Evolutionary conservation across 768 basidiomycete species (phyloP).

Genomic region (Suillus discolor): DNA sequence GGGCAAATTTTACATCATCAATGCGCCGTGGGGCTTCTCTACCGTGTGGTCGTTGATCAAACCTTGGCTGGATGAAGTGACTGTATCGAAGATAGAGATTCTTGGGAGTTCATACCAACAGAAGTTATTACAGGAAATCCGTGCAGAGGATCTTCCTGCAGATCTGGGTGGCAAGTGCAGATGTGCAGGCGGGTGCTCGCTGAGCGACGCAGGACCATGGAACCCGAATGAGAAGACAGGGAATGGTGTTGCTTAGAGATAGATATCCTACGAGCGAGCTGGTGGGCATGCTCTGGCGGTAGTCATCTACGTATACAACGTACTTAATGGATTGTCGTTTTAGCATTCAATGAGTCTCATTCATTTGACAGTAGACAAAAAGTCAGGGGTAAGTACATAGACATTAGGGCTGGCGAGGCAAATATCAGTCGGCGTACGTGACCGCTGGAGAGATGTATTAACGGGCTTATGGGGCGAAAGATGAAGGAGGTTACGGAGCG

Average conservation of each 20-base stretch:
- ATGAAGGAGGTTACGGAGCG: not conserved
- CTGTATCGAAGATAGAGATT: slow-evolving; percentile 93
- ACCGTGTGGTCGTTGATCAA: slow-evolving; percentile 89
- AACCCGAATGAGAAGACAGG: slow-evolving; percentile 38
- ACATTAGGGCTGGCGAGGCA: not conserved
- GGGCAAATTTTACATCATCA: slow-evolving; percentile 99
- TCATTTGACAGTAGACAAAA: not conserved
- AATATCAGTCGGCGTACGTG: not conserved
- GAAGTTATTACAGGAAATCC: slow-evolving; percentile 80
- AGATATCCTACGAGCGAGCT: slow-evolving; percentile 1
- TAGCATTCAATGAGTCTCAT: slow-evolving; percentile 12
- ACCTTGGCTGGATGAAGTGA: slow-evolving; percentile 94
- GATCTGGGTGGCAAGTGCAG: slow-evolving; percentile 84
- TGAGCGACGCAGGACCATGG: slow-evolving; percentile 95
- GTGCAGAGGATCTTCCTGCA: slow-evolving; percentile 77
- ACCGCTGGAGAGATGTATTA: not conserved
- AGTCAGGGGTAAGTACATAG: not conserved
- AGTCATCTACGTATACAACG: slow-evolving; percentile 30
- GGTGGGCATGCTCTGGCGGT: slow-evolving; percentile 17
- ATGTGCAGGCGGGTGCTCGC: slow-evolving; percentile 79
- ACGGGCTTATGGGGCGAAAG: not conserved
- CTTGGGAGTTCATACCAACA: slow-evolving; percentile 73
- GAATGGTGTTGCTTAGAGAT: slow-evolving; percentile 27
- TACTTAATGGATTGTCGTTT: slow-evolving; percentile 31
- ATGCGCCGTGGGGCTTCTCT: slow-evolving; percentile 91